Evolutionary conservation across 2,329 filamentous ascomycete species (phyloP).

Genomic region (Epichloe bromicola): DNA sequence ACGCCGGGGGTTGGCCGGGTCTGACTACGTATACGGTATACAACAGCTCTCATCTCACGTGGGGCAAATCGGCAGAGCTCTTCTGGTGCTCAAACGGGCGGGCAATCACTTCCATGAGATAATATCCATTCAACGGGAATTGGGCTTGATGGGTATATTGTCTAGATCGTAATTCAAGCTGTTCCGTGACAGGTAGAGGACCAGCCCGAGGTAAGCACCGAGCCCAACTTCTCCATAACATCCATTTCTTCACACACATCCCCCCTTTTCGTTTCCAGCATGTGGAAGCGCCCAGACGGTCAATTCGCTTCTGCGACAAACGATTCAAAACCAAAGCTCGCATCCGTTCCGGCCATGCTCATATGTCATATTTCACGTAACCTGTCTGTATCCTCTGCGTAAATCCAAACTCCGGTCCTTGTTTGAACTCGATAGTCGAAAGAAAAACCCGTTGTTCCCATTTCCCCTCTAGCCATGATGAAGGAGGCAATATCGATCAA

Average conservation of each 20-base stretch:
- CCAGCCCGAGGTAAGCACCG: neutral
- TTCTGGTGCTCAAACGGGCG: neutral
- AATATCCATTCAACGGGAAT: neutral
- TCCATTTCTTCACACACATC: neutral
- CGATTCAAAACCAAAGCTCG: neutral
- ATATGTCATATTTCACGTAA: conserved; percentile 10
- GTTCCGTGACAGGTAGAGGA: neutral
- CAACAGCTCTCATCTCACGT: no score
- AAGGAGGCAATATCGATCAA: neutral
- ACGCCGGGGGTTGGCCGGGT: conserved; percentile 1
- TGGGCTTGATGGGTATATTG: neutral
- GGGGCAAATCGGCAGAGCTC: no score
- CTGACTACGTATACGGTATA: no score
- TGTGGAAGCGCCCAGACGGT: neutral
- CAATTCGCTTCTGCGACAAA: neutral
- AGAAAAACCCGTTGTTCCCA: conserved; percentile 1
- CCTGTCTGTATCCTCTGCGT: conserved; percentile 5
- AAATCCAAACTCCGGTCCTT: conserved; percentile 14
- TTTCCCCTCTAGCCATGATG: neutral
- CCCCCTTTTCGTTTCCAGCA: neutral
- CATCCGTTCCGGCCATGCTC: conserved; percentile 1
- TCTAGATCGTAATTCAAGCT: neutral
- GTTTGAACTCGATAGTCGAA: neutral
- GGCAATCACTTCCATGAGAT: neutral
- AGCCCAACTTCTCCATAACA: neutral